Evolutionary conservation across 129 eudicot genomes (phyloP), one percentile per base, ranked within the genome.

Genomic region (Flaveria sonorensis): DNA sequence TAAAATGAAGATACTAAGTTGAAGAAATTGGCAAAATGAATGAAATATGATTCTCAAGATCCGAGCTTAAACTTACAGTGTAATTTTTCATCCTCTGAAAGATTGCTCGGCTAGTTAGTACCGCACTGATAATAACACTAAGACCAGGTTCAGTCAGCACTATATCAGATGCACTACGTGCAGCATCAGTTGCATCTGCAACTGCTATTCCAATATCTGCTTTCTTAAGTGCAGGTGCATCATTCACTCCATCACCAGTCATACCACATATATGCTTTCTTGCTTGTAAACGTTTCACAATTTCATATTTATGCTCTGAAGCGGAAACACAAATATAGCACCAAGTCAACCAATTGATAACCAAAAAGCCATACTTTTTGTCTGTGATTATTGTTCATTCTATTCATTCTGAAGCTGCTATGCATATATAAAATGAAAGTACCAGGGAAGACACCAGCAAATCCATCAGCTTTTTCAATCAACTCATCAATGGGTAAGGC

Each of bases 381-480:
- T 28, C 39, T 43, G 12, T 57, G 20, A 59, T 70, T 32, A 70
- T 45, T 40, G 39, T 16, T 15, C 4, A 69, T 2, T 30, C n/a
- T 48, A 67, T 26, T 61, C 26, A 11, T 18, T 6, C 10, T 51
- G 56, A 80, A 43, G 61, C 28, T 46, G 15, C 20, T 7, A 63
- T 32, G 50, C 66, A 80, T n/a, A 39, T 57, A 61, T 16, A 75
- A 19, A 75, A 42, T n/a, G 32, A 50, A 75, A 53, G 69, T 84
- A 92, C 97, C 97, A 66, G 97, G 97, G 86, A 92, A 92, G 60
- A 92, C 97, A 18, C 97, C 97, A 81, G 97, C 97, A 82, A 92
- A 92, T 66, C 97, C 97, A 85, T 92, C 96, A 62, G 97, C 97
- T 68, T 89, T 85, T 76, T 89, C 96, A 48, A 89, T 87, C 60